Evolutionary conservation across 768 basidiomycete genomes (phyloP), one percentile per base, ranked within the genome.

Genomic region (Hirschioporus abietinus): DNA sequence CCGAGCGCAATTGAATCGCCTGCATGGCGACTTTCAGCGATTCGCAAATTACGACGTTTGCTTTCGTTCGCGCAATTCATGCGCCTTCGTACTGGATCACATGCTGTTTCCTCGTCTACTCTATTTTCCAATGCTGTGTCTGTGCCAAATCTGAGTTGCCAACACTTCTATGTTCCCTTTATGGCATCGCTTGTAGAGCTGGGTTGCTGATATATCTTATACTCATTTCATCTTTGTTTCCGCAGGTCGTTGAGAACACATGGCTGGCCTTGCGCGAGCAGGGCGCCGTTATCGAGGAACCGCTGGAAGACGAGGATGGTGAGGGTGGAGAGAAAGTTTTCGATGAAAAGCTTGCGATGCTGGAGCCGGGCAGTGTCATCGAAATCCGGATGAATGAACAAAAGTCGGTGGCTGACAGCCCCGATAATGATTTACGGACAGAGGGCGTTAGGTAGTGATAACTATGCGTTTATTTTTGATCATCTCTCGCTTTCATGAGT

Each of bases 271-370:
- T 90, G 23, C 82, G 83, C 64, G 87, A 89, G 63, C 83, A 87
- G 69, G 91, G 89, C 7, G 87, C 85, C 60, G 74, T 90, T 25
- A 77, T 91, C 59, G 90, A 91, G 73, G 90, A 91, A 68, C 80
- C 84, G 10, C 73, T 74, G 10, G 83, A 83, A 27, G 82, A 80
- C 23, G 84, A 78, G 15, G 78, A 75, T 35, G 75, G 57, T 18
- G 72, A 66, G 12, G 65, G 35, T 58, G 58, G 65, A 17, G 75
- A 76, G 35, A 77, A 75, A 9, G 76, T 71, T 23, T 20, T 52
- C 15, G 75, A 74, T 30, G 78, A 72, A 63, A 70, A 64, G 61
- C 65, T 17, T 30, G 36, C 72, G 71, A 60, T 73, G 74, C 74
- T 63, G 73, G 68, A 1, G 73, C 42, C 42, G 20, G 12, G 42